Evolutionary conservation across 371 early-diverging fungal species (phyloP).

Genomic region (Umbelopsis sp.): DNA sequence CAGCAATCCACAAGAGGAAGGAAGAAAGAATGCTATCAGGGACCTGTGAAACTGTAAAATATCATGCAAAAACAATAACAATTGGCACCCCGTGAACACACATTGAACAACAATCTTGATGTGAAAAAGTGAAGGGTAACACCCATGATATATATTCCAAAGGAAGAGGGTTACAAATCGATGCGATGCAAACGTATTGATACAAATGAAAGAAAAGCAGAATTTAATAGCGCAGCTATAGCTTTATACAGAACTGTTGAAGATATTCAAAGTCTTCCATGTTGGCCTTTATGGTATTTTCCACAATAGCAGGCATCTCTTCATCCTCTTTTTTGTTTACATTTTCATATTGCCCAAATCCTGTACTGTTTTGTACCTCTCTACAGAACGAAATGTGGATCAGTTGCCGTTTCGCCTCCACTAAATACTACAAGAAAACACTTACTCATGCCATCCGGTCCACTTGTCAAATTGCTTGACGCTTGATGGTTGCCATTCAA

Average conservation of each 20-base stretch:
- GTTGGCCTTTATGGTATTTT: slow-evolving; percentile 1
- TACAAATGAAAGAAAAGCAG: too few relatives aligned
- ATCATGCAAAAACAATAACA: too few relatives aligned
- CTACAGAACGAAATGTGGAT: background rate
- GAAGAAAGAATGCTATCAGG: too few relatives aligned
- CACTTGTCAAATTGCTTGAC: slow-evolving; percentile 18
- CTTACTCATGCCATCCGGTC: slow-evolving; percentile 15
- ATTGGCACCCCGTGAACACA: too few relatives aligned
- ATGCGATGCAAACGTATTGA: too few relatives aligned
- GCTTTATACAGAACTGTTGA: background rate
- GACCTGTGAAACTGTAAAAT: too few relatives aligned
- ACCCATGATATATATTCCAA: too few relatives aligned
- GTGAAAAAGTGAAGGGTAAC: too few relatives aligned
- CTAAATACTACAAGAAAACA: background rate
- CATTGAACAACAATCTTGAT: too few relatives aligned
- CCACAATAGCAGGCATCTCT: slow-evolving; percentile 5
- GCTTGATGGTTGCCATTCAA: slow-evolving; percentile 2
- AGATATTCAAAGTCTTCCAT: slow-evolving; percentile 14
- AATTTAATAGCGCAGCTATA: background rate
- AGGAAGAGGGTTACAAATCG: too few relatives aligned
- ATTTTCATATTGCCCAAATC: slow-evolving; percentile 9
- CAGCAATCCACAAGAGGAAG: too few relatives aligned
- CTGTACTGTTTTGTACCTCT: slow-evolving; percentile 6
- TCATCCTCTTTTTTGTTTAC: background rate
- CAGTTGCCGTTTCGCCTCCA: background rate